A percentile compares a stretch with the other conserved stretches of the same genome.
Evolutionary conservation across 2,329 filamentous ascomycete genomes (phyloP).

Genomic region (Kalaharituber pfeilii): DNA sequence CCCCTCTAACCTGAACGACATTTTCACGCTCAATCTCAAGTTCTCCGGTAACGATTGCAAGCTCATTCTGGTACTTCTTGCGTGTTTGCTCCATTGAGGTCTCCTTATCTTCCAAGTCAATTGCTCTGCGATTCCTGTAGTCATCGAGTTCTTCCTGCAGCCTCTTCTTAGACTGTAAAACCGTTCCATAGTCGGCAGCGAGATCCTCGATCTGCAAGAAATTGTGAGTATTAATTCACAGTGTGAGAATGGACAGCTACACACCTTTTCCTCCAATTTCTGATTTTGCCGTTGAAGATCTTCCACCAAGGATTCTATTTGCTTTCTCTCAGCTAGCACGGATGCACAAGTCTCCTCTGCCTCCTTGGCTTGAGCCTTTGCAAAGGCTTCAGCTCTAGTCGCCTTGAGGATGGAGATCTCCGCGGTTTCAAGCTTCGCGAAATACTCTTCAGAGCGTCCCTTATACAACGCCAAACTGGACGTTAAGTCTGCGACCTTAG

Average conservation of each 20-base stretch:
- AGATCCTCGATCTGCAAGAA: constrained; percentile 53
- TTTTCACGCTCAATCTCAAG: constrained; percentile 87
- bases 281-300: constrained; percentile 82
- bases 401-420: constrained; percentile 92
- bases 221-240: constrained; percentile 2
- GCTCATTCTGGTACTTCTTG: constrained; percentile 92
- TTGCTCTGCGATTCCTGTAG: constrained; percentile 83
- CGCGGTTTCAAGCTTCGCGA: constrained; percentile 88
- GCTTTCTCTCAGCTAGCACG: constrained; percentile 80
- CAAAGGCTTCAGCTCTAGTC: constrained; percentile 79
- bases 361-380: constrained; percentile 73
- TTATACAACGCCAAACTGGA: constrained; percentile 81
- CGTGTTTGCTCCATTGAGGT: constrained; percentile 89
- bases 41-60: constrained; percentile 75
- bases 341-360: constrained; percentile 79
- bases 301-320: constrained; percentile 73
- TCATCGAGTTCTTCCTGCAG: constrained; percentile 95
- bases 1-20: constrained; percentile 47
- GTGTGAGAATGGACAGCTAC: not conserved
- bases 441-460: constrained; percentile 84
- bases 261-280: constrained; percentile 59
- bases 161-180: constrained; percentile 75
- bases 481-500: constrained; percentile 64
- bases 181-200: constrained; percentile 71
- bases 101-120: constrained; percentile 94